These are phyloP conservation scores for Dissophora globulifera DNA, from an alignment of 192 early-diverging fungal species.

Conservation along the genomic window DNA sequence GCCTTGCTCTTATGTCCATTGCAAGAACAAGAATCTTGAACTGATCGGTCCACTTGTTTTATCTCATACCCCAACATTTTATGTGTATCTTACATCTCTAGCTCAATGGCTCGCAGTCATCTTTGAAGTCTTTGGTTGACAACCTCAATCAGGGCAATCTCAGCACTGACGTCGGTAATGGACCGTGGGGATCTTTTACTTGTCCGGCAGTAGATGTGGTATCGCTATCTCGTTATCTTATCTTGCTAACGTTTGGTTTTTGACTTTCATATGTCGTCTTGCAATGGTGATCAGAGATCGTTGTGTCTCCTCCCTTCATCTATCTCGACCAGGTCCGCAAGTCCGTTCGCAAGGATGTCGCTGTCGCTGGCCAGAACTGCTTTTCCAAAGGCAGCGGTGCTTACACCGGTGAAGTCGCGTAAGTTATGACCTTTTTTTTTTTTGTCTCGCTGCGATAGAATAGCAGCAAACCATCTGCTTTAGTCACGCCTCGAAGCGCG, in stretches of 20 bases:
- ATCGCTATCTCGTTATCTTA: too few species aligned
- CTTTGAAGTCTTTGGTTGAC: constrained; percentile 80
- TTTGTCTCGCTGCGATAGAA: too few species aligned
- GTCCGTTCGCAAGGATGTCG: constrained; percentile 82
- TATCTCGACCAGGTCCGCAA: constrained; percentile 87
- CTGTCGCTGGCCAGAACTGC: constrained; percentile 96
- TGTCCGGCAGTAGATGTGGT: too few species aligned
- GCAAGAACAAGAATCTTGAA: too few species aligned
- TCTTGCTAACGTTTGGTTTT: too few species aligned
- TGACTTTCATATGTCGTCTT: too few species aligned
- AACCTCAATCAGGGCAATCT: constrained; percentile 79
- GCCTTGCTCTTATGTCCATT: too few species aligned
- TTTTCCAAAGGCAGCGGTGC: constrained; percentile 89
- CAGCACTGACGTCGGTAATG: constrained; percentile 76
- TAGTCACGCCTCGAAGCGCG: too few species aligned
- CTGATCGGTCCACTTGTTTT: too few species aligned
- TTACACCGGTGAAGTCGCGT: constrained; percentile 96
- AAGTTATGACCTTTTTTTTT: too few species aligned
- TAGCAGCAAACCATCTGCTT: too few species aligned
- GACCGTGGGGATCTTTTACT: too few species aligned
- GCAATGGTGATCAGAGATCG: constrained; percentile 81
- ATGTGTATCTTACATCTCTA: constrained; percentile 37
- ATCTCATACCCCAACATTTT: constrained; percentile 6
- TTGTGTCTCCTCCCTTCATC: constrained; percentile 93
- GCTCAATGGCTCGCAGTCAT: constrained; percentile 92